A percentile compares a stretch with the other conserved stretches of the same genome.
Conservation (phyloP, 2,329 filamentous ascomycete genomes). For the Exophiala alcalophila region DNA sequence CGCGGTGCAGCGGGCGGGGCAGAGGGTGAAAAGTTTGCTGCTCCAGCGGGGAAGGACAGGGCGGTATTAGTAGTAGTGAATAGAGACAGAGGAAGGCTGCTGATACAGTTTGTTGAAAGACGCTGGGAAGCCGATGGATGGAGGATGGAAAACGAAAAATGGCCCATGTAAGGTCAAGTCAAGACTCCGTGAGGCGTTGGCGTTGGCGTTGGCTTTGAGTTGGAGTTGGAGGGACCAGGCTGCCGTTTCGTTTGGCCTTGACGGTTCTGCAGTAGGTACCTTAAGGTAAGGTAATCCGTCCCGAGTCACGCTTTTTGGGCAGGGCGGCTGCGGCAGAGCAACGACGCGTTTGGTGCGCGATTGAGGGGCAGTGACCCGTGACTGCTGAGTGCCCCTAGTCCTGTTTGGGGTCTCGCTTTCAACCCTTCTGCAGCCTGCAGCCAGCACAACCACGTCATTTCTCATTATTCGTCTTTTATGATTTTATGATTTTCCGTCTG, state of each 20-base stretch:
- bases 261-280: neutral
- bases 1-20: slow-evolving; percentile 13
- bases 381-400: too few species aligned
- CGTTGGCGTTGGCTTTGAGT: too few species aligned
- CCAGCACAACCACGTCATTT: too few species aligned
- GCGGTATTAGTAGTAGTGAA: neutral
- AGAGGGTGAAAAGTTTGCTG: slow-evolving; percentile 8
- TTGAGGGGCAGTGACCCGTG: slow-evolving; percentile 6
- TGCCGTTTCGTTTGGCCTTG: slow-evolving; percentile 8
- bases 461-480: neutral
- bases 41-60: neutral
- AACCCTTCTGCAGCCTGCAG: neutral
- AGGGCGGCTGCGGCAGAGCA: neutral
- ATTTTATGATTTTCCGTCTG: too few species aligned
- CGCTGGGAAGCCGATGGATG: neutral
- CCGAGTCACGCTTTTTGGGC: slow-evolving; percentile 1
- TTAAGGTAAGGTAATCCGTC: neutral
- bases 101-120: neutral
- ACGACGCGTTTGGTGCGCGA: slow-evolving; percentile 14
- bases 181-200: too few species aligned
- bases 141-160: too few species aligned
- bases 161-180: too few species aligned
- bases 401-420: too few species aligned
- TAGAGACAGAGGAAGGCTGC: too few species aligned
- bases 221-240: too few species aligned